Conservation (phyloP, 192 early-diverging fungal genomes). For the Paraglomus brasilianum region DNA sequence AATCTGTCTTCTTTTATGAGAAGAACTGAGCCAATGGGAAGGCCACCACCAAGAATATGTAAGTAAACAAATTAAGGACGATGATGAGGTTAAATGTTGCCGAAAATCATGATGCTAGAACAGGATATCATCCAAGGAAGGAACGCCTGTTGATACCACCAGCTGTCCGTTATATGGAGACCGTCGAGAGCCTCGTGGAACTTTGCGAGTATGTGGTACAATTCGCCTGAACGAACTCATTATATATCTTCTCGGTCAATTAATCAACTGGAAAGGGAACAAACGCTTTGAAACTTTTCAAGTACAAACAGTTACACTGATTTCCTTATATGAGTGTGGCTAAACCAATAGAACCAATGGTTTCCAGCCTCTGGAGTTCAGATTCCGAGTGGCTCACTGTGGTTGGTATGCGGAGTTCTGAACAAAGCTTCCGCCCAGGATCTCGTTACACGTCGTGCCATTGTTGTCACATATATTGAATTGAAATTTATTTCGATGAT, state of each 20-base stretch:
- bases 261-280: neutral
- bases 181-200: conserved; percentile 69
- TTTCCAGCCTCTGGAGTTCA: too few species aligned
- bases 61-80: conserved; percentile 13
- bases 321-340: too few species aligned
- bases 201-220: conserved; percentile 52
- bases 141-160: conserved; percentile 79
- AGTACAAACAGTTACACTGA: too few species aligned
- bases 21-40: conserved; percentile 77
- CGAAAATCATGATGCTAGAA: neutral
- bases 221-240: conserved; percentile 56
- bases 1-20: conserved; percentile 78
- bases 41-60: conserved; percentile 73
- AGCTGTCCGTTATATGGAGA: conserved; percentile 77
- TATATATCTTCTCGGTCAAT: neutral
- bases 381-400: too few species aligned
- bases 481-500: too few species aligned
- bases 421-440: too few species aligned
- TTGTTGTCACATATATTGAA: too few species aligned
- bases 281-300: neutral
- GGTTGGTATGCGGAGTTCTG: too few species aligned
- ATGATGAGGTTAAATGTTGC: neutral
- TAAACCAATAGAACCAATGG: too few species aligned
- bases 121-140: conserved; percentile 79
- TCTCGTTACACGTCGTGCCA: too few species aligned